Conservation (phyloP, 208 protist species). For the Leishmania arabica region DNA sequence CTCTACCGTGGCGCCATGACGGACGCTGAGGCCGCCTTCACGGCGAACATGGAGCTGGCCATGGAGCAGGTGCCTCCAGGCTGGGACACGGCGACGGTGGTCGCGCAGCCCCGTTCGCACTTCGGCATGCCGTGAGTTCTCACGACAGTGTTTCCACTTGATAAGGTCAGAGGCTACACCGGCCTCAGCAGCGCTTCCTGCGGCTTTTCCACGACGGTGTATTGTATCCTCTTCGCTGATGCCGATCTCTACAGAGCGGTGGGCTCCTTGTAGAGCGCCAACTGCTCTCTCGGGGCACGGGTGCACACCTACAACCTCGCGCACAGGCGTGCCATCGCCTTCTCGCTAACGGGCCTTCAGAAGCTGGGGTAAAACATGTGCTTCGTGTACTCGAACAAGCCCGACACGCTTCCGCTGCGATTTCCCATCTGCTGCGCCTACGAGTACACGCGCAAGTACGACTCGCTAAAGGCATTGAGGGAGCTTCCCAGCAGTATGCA, state of each 20-base stretch:
- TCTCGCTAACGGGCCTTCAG: constrained; percentile 37
- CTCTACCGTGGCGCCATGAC: constrained; percentile 51
- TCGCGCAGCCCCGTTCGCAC: constrained; percentile 54
- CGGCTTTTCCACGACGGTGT: constrained; percentile 40
- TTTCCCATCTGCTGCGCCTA: constrained; percentile 63
- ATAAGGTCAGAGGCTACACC: neutral
- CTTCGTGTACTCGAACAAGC: constrained; percentile 73
- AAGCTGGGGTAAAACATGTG: constrained; percentile 53
- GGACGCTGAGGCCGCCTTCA: constrained; percentile 47
- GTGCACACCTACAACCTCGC: constrained; percentile 49
- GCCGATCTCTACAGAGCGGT: constrained; percentile 15
- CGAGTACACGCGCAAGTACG: constrained; percentile 62
- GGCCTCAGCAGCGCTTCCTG: constrained; percentile 51
- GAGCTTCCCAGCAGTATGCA: constrained; percentile 33
- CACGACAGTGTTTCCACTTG: constrained; percentile 5
- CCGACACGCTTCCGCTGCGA: constrained; percentile 56
- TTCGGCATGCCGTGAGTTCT: constrained; percentile 43
- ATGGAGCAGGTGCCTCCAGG: constrained; percentile 32
- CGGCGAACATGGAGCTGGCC: constrained; percentile 35
- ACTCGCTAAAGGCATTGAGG: constrained; percentile 28
- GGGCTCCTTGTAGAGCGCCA: constrained; percentile 47
- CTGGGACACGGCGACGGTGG: constrained; percentile 44
- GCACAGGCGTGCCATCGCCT: constrained; percentile 16
- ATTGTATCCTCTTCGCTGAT: constrained; percentile 33
- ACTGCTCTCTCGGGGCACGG: constrained; percentile 59